Conservation (phyloP, 108 stramenopile species). For the Conticribra guillardii region DNA sequence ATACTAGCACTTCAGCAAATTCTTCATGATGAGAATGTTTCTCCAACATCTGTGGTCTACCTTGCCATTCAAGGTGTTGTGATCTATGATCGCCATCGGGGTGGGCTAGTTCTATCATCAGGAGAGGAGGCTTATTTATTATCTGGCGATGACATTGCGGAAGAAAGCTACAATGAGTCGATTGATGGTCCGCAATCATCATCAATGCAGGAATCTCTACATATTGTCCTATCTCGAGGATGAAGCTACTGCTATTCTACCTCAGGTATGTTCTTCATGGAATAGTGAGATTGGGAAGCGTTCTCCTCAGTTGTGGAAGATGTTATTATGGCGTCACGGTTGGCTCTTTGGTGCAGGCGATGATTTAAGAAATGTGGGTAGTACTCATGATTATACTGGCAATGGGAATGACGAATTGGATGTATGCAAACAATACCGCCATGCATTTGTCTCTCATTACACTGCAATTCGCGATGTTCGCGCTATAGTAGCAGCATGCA, state of each 20-base stretch:
- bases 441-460: constrained; percentile 43
- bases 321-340: constrained; percentile 24
- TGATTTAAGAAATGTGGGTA: no score
- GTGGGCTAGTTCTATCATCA: constrained; percentile 30
- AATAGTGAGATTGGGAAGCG: constrained; percentile 36
- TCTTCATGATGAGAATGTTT: constrained; percentile 24
- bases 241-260: constrained; percentile 27
- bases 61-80: constrained; percentile 39
- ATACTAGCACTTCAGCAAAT: constrained; percentile 21
- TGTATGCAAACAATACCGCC: constrained; percentile 3
- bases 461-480: constrained; percentile 31
- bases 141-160: constrained; percentile 20
- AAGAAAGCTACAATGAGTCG: background rate
- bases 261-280: constrained; percentile 41
- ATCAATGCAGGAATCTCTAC: no score
- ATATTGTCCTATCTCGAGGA: constrained; percentile 36
- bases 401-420: background rate
- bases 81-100: constrained; percentile 44
- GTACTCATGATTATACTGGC: no score
- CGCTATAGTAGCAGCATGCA: constrained; percentile 25
- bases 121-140: constrained; percentile 25
- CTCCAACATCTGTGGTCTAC: constrained; percentile 30
- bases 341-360: constrained; percentile 18
- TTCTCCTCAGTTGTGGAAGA: constrained; percentile 42
- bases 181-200: no score